Base-by-base conservation (phyloP, 768 basidiomycete species). In the Pisolithus microcarpus region DNA sequence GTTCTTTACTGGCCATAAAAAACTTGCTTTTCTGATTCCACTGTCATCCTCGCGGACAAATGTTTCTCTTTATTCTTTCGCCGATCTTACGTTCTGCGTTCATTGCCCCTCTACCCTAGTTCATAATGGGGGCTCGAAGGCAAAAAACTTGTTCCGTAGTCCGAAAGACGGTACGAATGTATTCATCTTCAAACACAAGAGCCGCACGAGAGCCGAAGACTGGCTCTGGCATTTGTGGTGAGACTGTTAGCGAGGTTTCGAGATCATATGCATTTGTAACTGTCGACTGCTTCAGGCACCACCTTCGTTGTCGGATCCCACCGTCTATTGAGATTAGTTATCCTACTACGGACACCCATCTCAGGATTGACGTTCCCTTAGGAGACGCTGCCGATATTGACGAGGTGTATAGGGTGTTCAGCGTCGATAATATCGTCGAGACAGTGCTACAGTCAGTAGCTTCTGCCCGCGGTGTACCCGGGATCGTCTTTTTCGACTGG, bases 211-310 rank as follows among this genome's bases (percentile, higher is more conserved):
- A 47, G 85, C 88, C 1, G 75, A 80, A 37, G 92, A 96, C 65
- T 97, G 94, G 94, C 74, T 82, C 42, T 96, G 92, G 93, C 76
- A 80, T 48, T 70, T 96, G 43, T 92, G 90, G 92, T 84, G 57
- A 50, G 69, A 50, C 2, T 30, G 18, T 26, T 11, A 23, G 5
- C n/a, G 15, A 26, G 19, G 19, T 40, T 26, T 34, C 40, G 37
- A 37, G 7, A 28, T 38, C 38, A 24, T 26, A 18, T 48, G 19
- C n/a, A n/a, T n/a, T 58, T 54, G 31, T 18, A 7, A 39, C 38
- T 21, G 51, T 21, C 19, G 7, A 39, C 38, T 21, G 51, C 23
- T 30, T 8, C 52, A 91, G 90, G 86, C 77, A 76, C 45, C 75
- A 79, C 47, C 73, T 91, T 28, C 91, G 85, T 2, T 87, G 89